Evolutionary conservation across 441 rosid species (phyloP).

Genomic region (Gossypium schwendimanii): DNA sequence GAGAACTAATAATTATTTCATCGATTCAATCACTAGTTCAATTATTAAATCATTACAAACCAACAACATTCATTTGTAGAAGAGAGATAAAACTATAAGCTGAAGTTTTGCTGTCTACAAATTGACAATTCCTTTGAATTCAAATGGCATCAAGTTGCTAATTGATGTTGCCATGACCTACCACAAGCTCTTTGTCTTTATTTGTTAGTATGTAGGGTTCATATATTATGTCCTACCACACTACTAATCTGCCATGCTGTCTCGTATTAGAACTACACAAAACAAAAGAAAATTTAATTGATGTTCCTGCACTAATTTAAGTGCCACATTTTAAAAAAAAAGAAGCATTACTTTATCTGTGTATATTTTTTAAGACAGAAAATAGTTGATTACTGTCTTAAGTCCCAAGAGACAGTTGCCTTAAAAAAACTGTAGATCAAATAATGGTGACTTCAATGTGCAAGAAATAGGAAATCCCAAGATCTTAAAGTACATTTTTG

Average conservation of each 20-base stretch:
- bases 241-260: background rate
- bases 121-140: background rate
- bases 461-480: background rate
- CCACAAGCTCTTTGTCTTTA: conserved; percentile 6
- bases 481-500: background rate
- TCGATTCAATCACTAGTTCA: no score
- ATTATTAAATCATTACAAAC: no score
- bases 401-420: conserved; percentile 4
- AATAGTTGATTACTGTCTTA: background rate
- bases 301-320: background rate
- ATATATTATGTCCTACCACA: background rate
- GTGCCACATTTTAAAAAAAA: background rate
- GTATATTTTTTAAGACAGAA: background rate
- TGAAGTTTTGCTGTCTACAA: background rate
- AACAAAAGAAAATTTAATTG: background rate
- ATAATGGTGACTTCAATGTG: background rate
- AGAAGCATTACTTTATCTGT: background rate
- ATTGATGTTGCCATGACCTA: background rate
- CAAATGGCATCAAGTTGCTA: background rate
- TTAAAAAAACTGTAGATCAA: background rate
- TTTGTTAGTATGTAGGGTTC: conserved; percentile 8
- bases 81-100: background rate
- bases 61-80: background rate
- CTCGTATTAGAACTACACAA: background rate
- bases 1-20: no score